Base-by-base conservation (phyloP, 179 eudicot genomes). In the Corrigiola litoralis region DNA sequence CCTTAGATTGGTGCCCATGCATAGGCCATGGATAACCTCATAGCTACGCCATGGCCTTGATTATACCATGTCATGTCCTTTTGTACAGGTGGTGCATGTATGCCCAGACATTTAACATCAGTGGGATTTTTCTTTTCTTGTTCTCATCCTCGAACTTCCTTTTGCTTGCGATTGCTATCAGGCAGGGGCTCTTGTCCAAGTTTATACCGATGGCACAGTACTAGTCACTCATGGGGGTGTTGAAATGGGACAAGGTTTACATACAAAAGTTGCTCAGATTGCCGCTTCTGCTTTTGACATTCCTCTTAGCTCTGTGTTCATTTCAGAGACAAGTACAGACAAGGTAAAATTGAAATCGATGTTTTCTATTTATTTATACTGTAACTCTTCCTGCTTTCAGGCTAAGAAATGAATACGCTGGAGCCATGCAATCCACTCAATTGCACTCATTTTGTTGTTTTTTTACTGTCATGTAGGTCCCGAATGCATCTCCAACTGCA, bases 151-250 rank as follows among this genome's bases (percentile, higher is more conserved):
- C 59, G 40, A 72, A 33, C 31, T 36, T 23, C n/a, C 33, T 6
- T 7, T 38, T 61, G 52, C 29, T 55, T 55, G 48, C 14, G 38
- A 51, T 64, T 48, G 21, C 52, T 73, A 58, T n/a, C 73, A 95
- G 99, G 99, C 99, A 57, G 99, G 99, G 34, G 97, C 99, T 38
- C 97, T 95, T 69, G 99, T 91, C 65, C 97, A 95, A 61, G 97
- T 95, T 29, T 95, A 95, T 62, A 95, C 96, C 18, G 99, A 95
- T 71, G 99, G 99, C 73, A 95, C 97, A 25, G 96, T 91, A 46
- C 70, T 95, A 61, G 99, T 95, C 41, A 91, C 96, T 13, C 99
- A 91, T 60, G 97, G 99, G 28, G 99, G 99, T 66, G 99, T 95
- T 53, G 99, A 95, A 75, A 95, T 91, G 99, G 99, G 99, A 50